Base-by-base conservation (phyloP, 768 basidiomycete genomes). In the Trametes villosa region DNA sequence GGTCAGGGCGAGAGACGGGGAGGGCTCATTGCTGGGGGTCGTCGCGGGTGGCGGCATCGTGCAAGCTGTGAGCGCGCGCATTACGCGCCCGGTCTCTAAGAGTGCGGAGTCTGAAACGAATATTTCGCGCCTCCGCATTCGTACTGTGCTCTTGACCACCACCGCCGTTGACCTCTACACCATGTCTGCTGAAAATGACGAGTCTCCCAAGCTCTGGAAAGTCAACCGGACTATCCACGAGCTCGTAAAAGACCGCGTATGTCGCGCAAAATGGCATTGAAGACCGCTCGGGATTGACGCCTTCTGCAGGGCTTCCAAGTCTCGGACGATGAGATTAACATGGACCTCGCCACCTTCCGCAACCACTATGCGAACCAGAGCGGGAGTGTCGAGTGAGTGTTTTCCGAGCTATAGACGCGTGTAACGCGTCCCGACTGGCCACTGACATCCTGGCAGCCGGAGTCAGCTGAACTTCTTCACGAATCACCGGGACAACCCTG, bases 221-320 rank as follows among this genome's bases (percentile, higher is more conserved):
- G 95, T 98, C 64, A 94, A 94, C 75, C 79, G 93, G 68, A 98
- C 97, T 49, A 90, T 98, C 42, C 96, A 98, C 72, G 96, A 99
- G 76, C 87, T 99, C 53, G 93, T 96, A 64, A 86, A 88, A 73
- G 96, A 99, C 75, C 86, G 97, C 80, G 97, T 98, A 63, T 77
- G 83, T 71, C 24, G 15, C 22, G 18, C 33, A 30, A 18, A 62
- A 60, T 57, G 40, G 50, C 47, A 57, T 52, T 52, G 26, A 38
- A 46, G 29, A 41, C 66, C 58, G 33, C 47, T 20, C 59, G 57
- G 46, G 57, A 42, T 49, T 71, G 72, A 72, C 75, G 64, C 71
- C 65, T 57, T 59, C 53, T 48, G 61, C 73, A 98, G 97, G 94
- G 94, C 50, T 99, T 92, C 77, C 84, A 86, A 73, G 94, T 99